These are phyloP conservation scores for Eimeria falciformis DNA, from an alignment of 169 alveolate species.

Conservation along the genomic window DNA sequence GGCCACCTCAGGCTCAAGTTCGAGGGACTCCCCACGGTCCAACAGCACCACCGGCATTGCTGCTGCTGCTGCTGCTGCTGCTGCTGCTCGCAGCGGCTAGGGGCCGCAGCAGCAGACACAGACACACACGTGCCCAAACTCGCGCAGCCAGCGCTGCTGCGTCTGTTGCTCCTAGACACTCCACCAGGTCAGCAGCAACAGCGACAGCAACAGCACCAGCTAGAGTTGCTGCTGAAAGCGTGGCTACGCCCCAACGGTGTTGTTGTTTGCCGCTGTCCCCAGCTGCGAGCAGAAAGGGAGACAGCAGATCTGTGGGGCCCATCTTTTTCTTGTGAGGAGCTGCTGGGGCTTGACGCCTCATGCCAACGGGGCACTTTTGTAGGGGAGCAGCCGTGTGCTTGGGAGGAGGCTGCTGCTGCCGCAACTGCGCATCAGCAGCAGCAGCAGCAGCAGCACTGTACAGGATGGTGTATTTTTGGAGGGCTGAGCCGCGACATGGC, in stretches of 20 bases:
- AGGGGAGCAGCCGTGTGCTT: not conserved
- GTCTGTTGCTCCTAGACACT: not conserved
- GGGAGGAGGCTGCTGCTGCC: not conserved
- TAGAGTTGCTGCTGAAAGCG: not conserved
- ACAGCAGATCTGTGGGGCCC: not conserved
- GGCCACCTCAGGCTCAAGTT: slow-evolving; percentile 1
- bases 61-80: not conserved
- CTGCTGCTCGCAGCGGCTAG: not conserved
- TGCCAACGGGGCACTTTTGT: not conserved
- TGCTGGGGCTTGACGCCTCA: not conserved
- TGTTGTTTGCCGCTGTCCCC: not conserved
- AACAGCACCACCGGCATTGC: not conserved
- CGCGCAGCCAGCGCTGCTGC: not conserved
- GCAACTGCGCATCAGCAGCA: not conserved
- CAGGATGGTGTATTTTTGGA: not conserved
- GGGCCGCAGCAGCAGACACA: not conserved
- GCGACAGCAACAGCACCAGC: not conserved
- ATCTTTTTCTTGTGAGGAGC: not conserved
- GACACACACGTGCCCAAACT: not conserved
- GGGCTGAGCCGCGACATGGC: not conserved
- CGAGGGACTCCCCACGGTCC: not conserved
- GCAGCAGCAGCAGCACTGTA: not conserved
- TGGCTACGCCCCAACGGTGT: not conserved
- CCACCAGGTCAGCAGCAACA: not conserved
- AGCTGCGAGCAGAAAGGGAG: not conserved